Evolutionary conservation across 1,139 yeast species (phyloP), one percentile per base, ranked within the genome.

Genomic region (Sugiyamaella neomexicana): DNA sequence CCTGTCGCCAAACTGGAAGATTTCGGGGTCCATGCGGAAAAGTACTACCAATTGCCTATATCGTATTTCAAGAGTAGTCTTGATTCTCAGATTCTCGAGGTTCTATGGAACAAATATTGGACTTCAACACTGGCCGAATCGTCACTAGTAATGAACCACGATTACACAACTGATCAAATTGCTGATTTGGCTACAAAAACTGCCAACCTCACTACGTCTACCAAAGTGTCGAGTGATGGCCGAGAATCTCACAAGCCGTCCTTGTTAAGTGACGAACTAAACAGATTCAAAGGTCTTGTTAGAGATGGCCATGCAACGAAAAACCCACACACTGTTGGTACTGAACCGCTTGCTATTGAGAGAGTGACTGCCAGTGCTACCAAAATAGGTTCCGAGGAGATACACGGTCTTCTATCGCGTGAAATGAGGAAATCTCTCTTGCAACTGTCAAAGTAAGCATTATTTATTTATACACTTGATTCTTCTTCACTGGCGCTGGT

Each of bases 31-130:
- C 90, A 86, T 65, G 78, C 89, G 0, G 80, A 82, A 50, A 78
- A 76, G 59, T 91, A 88, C 71, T 90, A 90, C 67, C 75, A 87
- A 9, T 72, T 91, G 40, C 82, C 83, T 37, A 77, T 89, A 39
- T 79, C 81, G 40, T 76, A 87, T 10, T 87, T 85, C 72, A 77
- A 80, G 55, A 81, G 82, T 43, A 68, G 74, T 1, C 64, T 75
- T n/a, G 93, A 87, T 61, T 63, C 71, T 10, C 72, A 72, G 54
- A 67, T 83, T 42, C 68, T 82, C 39, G 76, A 79, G 45, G 64
- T 74, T 44, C 62, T 81, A 45, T 75, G 80, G 76, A 72, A 73
- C 62, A 76, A 77, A 62, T 78, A 80, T 48, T 82, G 84, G 86
- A 73, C 78, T 16, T 64, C 68, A 10, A 70, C 71, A 9, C 60